Conservation (phyloP, 805 yeast species). For the Ogataea sp. region DNA sequence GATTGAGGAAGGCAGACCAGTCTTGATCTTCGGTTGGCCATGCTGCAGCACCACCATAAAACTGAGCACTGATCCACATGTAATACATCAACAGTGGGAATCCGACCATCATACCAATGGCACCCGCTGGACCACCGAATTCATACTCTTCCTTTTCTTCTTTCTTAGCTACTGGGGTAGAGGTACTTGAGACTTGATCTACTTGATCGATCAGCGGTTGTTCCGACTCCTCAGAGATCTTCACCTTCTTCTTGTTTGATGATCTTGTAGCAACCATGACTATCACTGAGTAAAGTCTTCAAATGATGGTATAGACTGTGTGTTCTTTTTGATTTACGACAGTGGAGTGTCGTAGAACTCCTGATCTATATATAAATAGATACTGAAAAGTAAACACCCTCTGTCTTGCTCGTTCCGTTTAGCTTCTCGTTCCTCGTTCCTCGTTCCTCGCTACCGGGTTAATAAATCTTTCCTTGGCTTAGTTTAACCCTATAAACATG, state of each 20-base stretch:
- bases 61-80: constrained; percentile 88
- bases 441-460: too few species aligned
- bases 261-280: background rate
- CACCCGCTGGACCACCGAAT: constrained; percentile 92
- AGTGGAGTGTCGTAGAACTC: too few species aligned
- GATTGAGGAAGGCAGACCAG: constrained; percentile 40
- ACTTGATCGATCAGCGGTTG: background rate
- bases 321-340: too few species aligned
- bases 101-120: constrained; percentile 82
- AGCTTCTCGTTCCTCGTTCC: too few species aligned
- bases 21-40: constrained; percentile 52
- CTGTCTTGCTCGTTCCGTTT: too few species aligned
- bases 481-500: too few species aligned
- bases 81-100: constrained; percentile 94
- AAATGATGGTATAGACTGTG: too few species aligned
- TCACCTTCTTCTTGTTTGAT: background rate
- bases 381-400: too few species aligned
- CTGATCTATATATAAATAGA: too few species aligned
- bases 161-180: background rate
- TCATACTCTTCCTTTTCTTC: constrained; percentile 48
- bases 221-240: background rate
- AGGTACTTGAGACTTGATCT: background rate
- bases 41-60: constrained; percentile 68
- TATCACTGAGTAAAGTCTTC: background rate
- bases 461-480: too few species aligned